Evolutionary conservation across 2,329 filamentous ascomycete genomes (phyloP), one percentile per base, ranked within the genome.

Genomic region (Sordariomycetes sp.): DNA sequence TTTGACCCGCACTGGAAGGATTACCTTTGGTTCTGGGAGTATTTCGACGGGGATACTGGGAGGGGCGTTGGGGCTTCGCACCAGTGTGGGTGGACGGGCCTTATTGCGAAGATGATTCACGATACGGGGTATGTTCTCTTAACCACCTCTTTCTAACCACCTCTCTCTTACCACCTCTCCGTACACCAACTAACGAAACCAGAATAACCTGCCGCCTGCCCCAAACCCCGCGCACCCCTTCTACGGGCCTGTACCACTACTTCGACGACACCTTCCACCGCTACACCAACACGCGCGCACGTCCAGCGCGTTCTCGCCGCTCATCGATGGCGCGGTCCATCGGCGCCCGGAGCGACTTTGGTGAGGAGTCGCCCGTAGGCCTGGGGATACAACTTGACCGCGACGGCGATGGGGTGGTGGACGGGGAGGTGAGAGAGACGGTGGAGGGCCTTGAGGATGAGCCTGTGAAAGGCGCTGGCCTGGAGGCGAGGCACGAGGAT

Each of bases 21-120:
- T 66, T 84, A 92, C 67, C 58, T 97, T 65, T 97, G 90, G 89
- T 97, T 96, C 79, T 88, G 96, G 69, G 93, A 97, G 71, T 97
- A 95, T 78, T 97, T 97, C 69, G 93, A 97, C 68, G 93, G 91
- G 46, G 92, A 97, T 69, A 86, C 79, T 55, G 93, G 93, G 16
- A 87, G 91, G 64, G 93, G 94, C 18, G 80, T 97, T 1, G 93
- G 93, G 59, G 90, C 93, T 43, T 93, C 87, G 54, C 94, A 97
- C 72, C 94, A 97, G 72, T 96, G 90, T 68, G 93, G 93, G 55
- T 97, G 94, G 93, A 97, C 93, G 43, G 93, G 93, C 25, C 73
- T 97, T 64, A 91, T 97, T 70, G 93, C 93, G 28, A 92, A 95
- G 73, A 89, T 97, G 83, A 97, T 97, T 60, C 93, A 97, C 66